phyloP scores from a whole-genome alignment of 768 basidiomycete species.

The Trametes cingulata region DNA sequence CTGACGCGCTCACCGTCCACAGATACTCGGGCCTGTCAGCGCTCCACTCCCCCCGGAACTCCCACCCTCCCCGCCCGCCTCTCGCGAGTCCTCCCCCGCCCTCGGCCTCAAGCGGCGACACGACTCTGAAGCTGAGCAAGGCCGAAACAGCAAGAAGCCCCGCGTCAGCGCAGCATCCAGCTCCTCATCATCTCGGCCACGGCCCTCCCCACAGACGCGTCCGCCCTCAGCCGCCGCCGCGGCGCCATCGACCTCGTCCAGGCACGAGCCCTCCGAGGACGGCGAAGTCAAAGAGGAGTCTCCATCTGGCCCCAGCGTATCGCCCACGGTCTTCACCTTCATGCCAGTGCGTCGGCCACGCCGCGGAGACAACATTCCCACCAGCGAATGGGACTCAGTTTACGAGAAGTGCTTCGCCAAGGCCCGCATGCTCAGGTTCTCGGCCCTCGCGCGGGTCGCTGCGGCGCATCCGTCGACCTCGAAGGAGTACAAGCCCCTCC shows the following conservation, averaged over 20 bases:
- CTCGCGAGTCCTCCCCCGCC: constrained; percentile 44
- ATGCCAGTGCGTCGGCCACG: constrained; percentile 68
- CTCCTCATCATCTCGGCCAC: constrained; percentile 25
- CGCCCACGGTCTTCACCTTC: constrained; percentile 1
- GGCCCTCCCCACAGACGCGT: constrained; percentile 32
- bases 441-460: constrained; percentile 77
- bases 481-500: constrained; percentile 63
- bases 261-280: constrained; percentile 44
- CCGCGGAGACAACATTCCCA: constrained; percentile 46
- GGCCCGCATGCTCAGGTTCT: constrained; percentile 80
- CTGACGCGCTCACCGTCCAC: background rate
- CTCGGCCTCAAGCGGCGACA: constrained; percentile 42
- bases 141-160: constrained; percentile 34
- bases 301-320: background rate
- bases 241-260: constrained; percentile 32
- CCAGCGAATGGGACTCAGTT: constrained; percentile 57
- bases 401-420: constrained; percentile 70
- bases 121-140: constrained; percentile 29
- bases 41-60: constrained; percentile 46
- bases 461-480: constrained; percentile 67
- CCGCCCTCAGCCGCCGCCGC: constrained; percentile 27
- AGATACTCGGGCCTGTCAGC: constrained; percentile 44
- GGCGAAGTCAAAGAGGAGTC: constrained; percentile 48
- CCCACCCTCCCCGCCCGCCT: constrained; percentile 47
- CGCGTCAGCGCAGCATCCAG: constrained; percentile 25